Evolutionary conservation across 1,139 yeast genomes (phyloP).

Genomic region (Yamadazyma membranifaciens): DNA sequence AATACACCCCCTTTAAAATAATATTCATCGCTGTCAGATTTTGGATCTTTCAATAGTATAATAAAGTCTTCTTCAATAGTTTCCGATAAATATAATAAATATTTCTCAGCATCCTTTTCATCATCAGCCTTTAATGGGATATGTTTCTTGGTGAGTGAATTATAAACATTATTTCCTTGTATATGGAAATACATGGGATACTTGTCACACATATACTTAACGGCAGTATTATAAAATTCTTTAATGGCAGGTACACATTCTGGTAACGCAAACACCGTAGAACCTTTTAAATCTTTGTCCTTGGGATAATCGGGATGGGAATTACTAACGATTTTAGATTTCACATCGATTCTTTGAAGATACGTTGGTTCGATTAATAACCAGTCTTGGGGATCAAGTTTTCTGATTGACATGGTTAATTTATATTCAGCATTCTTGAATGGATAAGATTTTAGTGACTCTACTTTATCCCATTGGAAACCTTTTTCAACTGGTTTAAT

Average conservation of each 20-base stretch:
- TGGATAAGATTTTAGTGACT: slow-evolving; percentile 20
- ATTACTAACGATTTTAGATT: slow-evolving; percentile 39
- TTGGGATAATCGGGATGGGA: slow-evolving; percentile 35
- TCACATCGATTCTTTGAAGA: slow-evolving; percentile 40
- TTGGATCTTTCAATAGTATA: slow-evolving; percentile 52
- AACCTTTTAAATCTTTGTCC: slow-evolving; percentile 24
- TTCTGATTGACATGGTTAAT: slow-evolving; percentile 67
- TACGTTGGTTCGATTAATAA: slow-evolving; percentile 67
- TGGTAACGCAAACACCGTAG: slow-evolving; percentile 36
- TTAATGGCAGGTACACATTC: slow-evolving; percentile 49
- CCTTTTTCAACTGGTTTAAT: slow-evolving; percentile 15
- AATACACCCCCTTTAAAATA: slow-evolving; percentile 62
- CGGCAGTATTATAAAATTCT: slow-evolving; percentile 54
- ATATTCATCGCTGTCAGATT: slow-evolving; percentile 51
- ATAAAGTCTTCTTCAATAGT: slow-evolving; percentile 70
- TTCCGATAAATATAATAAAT: slow-evolving; percentile 42
- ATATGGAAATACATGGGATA: slow-evolving; percentile 59
- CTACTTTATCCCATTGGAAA: slow-evolving; percentile 19
- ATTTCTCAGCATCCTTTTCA: slow-evolving; percentile 23
- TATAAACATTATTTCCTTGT: slow-evolving; percentile 32
- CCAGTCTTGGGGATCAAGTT: slow-evolving; percentile 59
- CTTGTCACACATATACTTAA: slow-evolving; percentile 48
- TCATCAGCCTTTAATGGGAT: slow-evolving; percentile 31
- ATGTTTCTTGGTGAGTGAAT: slow-evolving; percentile 39
- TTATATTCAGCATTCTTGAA: slow-evolving; percentile 60